These are phyloP conservation scores for Bassia scoparia DNA, from an alignment of 148 eudicot species.

Conservation along the genomic window DNA sequence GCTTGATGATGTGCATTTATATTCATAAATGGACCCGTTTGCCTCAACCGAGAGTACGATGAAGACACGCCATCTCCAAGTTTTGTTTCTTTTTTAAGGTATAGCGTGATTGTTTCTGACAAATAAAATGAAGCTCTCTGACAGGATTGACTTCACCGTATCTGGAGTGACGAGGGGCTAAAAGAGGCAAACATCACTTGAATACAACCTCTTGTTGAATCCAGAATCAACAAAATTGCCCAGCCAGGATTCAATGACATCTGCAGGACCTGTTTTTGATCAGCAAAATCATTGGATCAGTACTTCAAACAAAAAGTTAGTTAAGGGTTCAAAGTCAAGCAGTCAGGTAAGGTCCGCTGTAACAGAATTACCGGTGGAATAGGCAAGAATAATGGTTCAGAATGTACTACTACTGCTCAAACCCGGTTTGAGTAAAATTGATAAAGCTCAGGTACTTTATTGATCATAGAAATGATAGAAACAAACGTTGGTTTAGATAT, in stretches of 20 bases:
- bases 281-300: background rate
- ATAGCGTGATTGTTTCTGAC: conserved; percentile 42
- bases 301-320: background rate
- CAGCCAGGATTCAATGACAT: conserved; percentile 87
- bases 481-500: background rate
- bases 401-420: background rate
- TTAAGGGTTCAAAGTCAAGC: no score
- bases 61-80: conserved; percentile 36
- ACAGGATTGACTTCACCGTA: conserved; percentile 63
- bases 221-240: conserved; percentile 73
- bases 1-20: conserved; percentile 35
- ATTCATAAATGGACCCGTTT: conserved; percentile 33
- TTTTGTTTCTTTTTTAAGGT: conserved; percentile 25
- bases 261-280: conserved; percentile 67
- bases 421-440: background rate
- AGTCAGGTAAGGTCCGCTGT: no score
- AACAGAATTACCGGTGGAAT: no score
- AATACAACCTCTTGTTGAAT: conserved; percentile 47
- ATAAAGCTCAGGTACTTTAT: background rate
- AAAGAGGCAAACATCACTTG: conserved; percentile 52
- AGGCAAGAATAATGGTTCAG: no score
- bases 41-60: conserved; percentile 62
- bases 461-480: background rate
- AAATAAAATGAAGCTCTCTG: conserved; percentile 46
- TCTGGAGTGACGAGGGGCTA: conserved; percentile 72